These are phyloP conservation scores for Epichloe glyceriae DNA, from an alignment of 2,329 filamentous ascomycete genomes.

Conservation along the genomic window DNA sequence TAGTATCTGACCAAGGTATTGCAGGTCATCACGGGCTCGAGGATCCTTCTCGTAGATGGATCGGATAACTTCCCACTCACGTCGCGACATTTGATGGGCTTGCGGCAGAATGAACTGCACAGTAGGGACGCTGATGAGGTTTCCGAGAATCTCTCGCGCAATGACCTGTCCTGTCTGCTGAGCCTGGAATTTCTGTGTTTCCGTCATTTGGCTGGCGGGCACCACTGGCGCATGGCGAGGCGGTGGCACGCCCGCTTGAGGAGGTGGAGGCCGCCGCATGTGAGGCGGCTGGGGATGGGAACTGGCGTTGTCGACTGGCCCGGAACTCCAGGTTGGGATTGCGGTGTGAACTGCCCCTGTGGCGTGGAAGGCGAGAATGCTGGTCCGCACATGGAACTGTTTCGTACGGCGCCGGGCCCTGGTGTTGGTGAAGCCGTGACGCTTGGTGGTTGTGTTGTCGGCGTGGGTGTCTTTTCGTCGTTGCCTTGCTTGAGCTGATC, in stretches of 20 bases:
- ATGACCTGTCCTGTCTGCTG: constrained; percentile 41
- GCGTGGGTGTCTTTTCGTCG: constrained; percentile 7
- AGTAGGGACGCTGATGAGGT: constrained; percentile 48
- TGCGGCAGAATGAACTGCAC: constrained; percentile 58
- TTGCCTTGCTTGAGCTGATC: constrained; percentile 20
- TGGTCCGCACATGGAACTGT: constrained; percentile 36
- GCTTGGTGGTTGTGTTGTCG: constrained; percentile 8
- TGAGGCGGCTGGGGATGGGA: constrained; percentile 22
- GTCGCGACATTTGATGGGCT: constrained; percentile 52
- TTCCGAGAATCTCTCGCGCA: constrained; percentile 51
- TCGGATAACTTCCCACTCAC: constrained; percentile 62
- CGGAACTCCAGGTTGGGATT: constrained; percentile 16
- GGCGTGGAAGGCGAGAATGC: constrained; percentile 42
- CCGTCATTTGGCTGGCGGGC: constrained; percentile 12
- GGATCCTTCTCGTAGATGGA: constrained; percentile 55
- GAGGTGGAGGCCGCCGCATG: constrained; percentile 8
- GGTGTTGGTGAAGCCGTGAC: constrained; percentile 21
- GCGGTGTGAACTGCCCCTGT: constrained; percentile 21
- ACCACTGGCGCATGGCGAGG: constrained; percentile 1
- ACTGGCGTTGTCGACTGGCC: constrained; percentile 22
- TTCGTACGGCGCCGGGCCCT: constrained; percentile 24
- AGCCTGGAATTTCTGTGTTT: constrained; percentile 26
- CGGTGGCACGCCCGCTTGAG: constrained; percentile 3
- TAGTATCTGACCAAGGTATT: constrained; percentile 40
- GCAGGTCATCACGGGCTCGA: constrained; percentile 48